Conservation (phyloP, 306 rosid genomes). For the Lotus japonicus region DNA sequence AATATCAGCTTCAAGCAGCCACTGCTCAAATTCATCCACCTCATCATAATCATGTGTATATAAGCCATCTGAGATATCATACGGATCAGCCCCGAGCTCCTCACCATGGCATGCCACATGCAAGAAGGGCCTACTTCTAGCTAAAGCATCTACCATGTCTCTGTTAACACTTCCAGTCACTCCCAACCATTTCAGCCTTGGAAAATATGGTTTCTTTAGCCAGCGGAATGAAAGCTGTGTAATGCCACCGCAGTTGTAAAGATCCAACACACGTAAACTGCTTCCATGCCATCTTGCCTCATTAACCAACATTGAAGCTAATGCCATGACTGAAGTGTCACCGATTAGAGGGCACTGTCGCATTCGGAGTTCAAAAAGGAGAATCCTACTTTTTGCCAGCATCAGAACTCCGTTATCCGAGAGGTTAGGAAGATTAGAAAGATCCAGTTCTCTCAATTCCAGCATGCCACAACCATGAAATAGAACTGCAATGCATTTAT, state of each 20-base stretch:
- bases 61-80: slow-evolving; percentile 47
- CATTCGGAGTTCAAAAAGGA: slow-evolving; percentile 62
- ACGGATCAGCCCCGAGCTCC: slow-evolving; percentile 70
- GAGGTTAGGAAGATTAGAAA: slow-evolving; percentile 81
- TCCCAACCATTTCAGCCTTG: slow-evolving; percentile 90
- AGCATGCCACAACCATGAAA: slow-evolving; percentile 53
- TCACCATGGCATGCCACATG: slow-evolving; percentile 78
- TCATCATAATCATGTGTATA: slow-evolving; percentile 61
- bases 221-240: slow-evolving; percentile 69
- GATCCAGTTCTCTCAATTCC: slow-evolving; percentile 71
- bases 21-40: slow-evolving; percentile 75
- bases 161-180: slow-evolving; percentile 73
- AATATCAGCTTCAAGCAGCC: slow-evolving; percentile 63
- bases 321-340: slow-evolving; percentile 75
- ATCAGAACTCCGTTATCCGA: slow-evolving; percentile 63
- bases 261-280: slow-evolving; percentile 66
- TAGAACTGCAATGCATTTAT: slow-evolving; percentile 68
- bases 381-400: slow-evolving; percentile 61
- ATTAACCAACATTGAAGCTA: slow-evolving; percentile 84
- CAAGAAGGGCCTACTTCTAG: slow-evolving; percentile 75
- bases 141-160: slow-evolving; percentile 82
- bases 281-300: slow-evolving; percentile 72
- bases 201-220: slow-evolving; percentile 93
- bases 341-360: slow-evolving; percentile 82
- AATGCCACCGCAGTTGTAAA: slow-evolving; percentile 83